phyloP scores from a whole-genome alignment of 1,284 basidiomycete genomes.

The Mycosarcoma maydis region DNA sequence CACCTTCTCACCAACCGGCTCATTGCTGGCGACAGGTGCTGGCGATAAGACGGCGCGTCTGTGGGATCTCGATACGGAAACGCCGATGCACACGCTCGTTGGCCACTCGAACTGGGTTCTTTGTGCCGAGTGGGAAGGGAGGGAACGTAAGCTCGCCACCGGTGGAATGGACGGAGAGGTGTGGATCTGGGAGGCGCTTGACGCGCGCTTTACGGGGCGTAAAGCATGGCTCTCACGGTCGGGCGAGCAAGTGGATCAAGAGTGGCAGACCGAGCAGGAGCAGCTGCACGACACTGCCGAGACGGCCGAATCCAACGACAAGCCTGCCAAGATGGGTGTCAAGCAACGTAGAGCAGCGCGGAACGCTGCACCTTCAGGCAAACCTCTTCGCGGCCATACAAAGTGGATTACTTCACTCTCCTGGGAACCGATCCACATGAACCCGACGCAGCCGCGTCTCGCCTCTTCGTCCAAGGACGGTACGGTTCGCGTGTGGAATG shows the following conservation, averaged over 20 bases:
- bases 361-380: conserved; percentile 56
- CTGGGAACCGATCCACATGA: conserved; percentile 89
- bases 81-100: conserved; percentile 83
- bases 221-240: conserved; percentile 56
- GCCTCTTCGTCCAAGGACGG: conserved; percentile 96
- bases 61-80: conserved; percentile 95
- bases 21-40: conserved; percentile 89
- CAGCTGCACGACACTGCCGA: conserved; percentile 7
- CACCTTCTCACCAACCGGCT: conserved; percentile 91
- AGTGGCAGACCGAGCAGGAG: conserved; percentile 33
- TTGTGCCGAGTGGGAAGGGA: conserved; percentile 94
- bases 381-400: conserved; percentile 78
- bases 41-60: conserved; percentile 92
- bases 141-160: conserved; percentile 87
- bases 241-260: conserved; percentile 55
- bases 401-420: conserved; percentile 98
- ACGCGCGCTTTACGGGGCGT: conserved; percentile 45
- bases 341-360: conserved; percentile 57
- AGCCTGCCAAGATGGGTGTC: conserved; percentile 50
- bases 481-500: conserved; percentile 92
- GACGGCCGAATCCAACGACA: conserved; percentile 6
- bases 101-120: conserved; percentile 96
- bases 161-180: conserved; percentile 69
- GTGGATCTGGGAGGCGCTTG: conserved; percentile 63
- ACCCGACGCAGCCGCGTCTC: conserved; percentile 71